Base-by-base conservation (phyloP, 2,329 filamentous ascomycete species). In the Colletotrichum magnum region DNA sequence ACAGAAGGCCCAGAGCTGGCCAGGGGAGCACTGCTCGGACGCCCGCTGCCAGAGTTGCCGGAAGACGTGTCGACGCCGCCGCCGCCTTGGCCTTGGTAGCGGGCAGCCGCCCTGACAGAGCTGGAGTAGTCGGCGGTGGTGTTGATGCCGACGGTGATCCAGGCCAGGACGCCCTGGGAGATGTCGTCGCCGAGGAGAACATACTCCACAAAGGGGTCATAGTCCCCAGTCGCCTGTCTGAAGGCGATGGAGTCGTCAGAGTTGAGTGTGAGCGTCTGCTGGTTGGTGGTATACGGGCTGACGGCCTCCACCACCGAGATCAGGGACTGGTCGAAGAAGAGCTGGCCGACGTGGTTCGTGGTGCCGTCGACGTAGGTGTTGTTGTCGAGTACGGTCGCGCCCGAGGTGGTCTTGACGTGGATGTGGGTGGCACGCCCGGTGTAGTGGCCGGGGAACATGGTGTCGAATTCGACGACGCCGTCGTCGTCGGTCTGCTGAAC, bases 171-270 rank as follows among this genome's bases (percentile, higher is more conserved):
- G 21, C 88, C 88, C 45, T 89, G 86, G 1, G 73, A 69, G 10
- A 88, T 73, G 43, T 78, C 78, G 39, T 90, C 85, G 0, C 89
- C 88, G 4, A 92, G 81, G 3, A 85, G 80, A 13, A 87, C 84
- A 71, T 90, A 90, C 74, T 89, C 83, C 70, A 89, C 80, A 72
- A 90, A 79, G 0, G 89, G 89, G 3, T 83, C 84, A 47, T 58
- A 70, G 47, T 84, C 84, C 5, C 84, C 82, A 71, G 85, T 79
- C 32, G 84, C 76, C 45, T 87, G 81, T 57, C 89, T 81, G 24
- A 77, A 74, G 6, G 68, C 64, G 54, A 63, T 64, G 52, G 16
- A 18, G 72, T 92, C 89, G 0, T 87, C 80, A 1, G 77, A 78
- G 74, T 91, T 91, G 45, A 75, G 79, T 2, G 85, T 89, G 28